Conservation (phyloP, 2,329 filamentous ascomycete species). For the Paecilomyces formosus region DNA sequence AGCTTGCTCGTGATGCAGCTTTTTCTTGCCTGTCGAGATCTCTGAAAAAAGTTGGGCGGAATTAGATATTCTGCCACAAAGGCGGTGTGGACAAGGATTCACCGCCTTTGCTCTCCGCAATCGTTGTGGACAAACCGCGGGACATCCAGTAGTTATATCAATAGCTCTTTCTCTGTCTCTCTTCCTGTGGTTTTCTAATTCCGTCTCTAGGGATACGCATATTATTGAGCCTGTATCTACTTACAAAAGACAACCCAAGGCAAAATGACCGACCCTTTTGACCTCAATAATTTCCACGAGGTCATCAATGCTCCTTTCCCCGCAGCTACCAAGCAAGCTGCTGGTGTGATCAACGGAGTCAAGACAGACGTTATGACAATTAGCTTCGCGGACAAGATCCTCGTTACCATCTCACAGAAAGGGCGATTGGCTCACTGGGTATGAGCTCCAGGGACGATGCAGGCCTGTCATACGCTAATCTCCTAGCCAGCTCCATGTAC, state of each 20-base stretch:
- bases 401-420: constrained; percentile 81
- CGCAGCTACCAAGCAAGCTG: constrained; percentile 52
- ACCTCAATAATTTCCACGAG: constrained; percentile 32
- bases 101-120: constrained; percentile 15
- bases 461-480: constrained; percentile 5
- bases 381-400: constrained; percentile 80
- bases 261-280: constrained; percentile 18
- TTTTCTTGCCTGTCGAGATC: constrained; percentile 3
- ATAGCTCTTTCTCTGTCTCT: background rate
- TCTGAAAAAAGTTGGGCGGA: constrained; percentile 12
- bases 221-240: background rate
- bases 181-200: background rate
- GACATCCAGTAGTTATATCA: background rate
- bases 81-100: constrained; percentile 6
- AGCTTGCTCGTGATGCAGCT: background rate
- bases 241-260: background rate
- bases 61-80: constrained; percentile 15
- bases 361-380: constrained; percentile 65
- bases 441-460: constrained; percentile 18
- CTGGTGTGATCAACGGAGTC: constrained; percentile 58
- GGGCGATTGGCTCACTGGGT: constrained; percentile 91
- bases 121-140: background rate
- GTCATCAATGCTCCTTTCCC: constrained; percentile 54
- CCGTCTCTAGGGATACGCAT: background rate
- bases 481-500: constrained; percentile 20